These are phyloP conservation scores for Nicotiana sylvestris DNA, from an alignment of 257 asterid genomes.

Conservation along the genomic window DNA sequence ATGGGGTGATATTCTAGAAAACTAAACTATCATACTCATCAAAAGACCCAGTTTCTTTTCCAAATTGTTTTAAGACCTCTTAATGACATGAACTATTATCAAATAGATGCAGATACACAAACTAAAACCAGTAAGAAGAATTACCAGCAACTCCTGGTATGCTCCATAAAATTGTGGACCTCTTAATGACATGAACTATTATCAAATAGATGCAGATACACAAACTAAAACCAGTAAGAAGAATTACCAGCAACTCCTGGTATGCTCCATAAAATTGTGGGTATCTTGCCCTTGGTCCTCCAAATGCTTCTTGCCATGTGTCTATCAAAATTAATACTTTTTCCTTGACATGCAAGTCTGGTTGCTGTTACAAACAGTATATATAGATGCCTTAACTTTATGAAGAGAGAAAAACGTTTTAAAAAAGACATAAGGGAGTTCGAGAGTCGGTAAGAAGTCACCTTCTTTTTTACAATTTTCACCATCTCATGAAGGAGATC, in stretches of 20 bases:
- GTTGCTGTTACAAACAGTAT: conserved; percentile 53
- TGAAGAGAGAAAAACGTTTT: background rate
- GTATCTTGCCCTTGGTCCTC: conserved; percentile 90
- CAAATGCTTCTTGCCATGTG: conserved; percentile 99
- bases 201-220: background rate
- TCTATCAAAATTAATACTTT: conserved; percentile 90
- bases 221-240: background rate
- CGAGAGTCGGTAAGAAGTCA: conserved; percentile 18
- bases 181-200: background rate
- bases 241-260: conserved; percentile 85
- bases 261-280: conserved; percentile 90
- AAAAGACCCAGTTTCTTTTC: background rate
- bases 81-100: conserved; percentile 1
- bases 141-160: conserved; percentile 92
- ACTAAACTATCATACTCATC: background rate
- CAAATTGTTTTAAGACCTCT: background rate
- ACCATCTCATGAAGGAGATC: conserved; percentile 47
- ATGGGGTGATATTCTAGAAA: background rate
- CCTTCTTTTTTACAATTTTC: conserved; percentile 62
- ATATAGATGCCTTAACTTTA: background rate
- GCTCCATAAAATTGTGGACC: conserved; percentile 79
- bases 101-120: background rate
- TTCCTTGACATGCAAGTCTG: conserved; percentile 96
- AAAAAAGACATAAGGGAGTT: background rate
- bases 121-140: background rate